phyloP scores from a whole-genome alignment of 306 rosid species.

The Adenanthera pavonina region DNA sequence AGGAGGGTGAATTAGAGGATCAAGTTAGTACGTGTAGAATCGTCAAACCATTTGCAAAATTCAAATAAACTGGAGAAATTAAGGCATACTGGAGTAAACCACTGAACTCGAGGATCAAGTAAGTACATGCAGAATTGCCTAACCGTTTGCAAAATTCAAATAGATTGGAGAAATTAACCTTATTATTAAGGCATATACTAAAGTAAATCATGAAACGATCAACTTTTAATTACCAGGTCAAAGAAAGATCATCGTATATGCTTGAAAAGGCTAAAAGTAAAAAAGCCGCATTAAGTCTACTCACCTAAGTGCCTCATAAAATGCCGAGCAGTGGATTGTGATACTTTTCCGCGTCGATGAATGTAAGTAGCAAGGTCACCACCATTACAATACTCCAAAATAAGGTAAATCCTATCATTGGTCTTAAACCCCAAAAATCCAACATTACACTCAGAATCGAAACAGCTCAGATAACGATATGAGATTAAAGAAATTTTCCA shows the following conservation, averaged over 20 bases:
- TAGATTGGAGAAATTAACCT: neutral
- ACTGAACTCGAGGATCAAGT: neutral
- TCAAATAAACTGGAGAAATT: neutral
- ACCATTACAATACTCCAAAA: slow-evolving; percentile 94
- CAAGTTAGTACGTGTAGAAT: slow-evolving; percentile 25
- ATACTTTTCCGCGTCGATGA: slow-evolving; percentile 66
- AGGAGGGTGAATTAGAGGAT: slow-evolving; percentile 13
- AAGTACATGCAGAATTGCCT: slow-evolving; percentile 29
- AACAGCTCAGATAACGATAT: neutral
- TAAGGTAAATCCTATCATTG: slow-evolving; percentile 80
- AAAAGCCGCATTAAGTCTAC: slow-evolving; percentile 22
- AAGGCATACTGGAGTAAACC: slow-evolving; percentile 4
- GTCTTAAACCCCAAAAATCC: slow-evolving; percentile 55
- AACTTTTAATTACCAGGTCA: neutral
- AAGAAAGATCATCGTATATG: neutral
- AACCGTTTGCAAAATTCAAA: slow-evolving; percentile 14
- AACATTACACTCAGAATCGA: neutral
- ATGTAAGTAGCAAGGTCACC: slow-evolving; percentile 85
- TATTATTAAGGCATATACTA: neutral
- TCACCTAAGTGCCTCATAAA: slow-evolving; percentile 94
- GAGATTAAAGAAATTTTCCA: neutral
- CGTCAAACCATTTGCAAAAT: slow-evolving; percentile 20
- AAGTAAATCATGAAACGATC: slow-evolving; percentile 9
- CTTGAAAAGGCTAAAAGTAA: slow-evolving; percentile 16
- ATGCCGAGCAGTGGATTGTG: slow-evolving; percentile 77